phyloP scores from a whole-genome alignment of 768 basidiomycete species.

The Lentinula edodes region DNA sequence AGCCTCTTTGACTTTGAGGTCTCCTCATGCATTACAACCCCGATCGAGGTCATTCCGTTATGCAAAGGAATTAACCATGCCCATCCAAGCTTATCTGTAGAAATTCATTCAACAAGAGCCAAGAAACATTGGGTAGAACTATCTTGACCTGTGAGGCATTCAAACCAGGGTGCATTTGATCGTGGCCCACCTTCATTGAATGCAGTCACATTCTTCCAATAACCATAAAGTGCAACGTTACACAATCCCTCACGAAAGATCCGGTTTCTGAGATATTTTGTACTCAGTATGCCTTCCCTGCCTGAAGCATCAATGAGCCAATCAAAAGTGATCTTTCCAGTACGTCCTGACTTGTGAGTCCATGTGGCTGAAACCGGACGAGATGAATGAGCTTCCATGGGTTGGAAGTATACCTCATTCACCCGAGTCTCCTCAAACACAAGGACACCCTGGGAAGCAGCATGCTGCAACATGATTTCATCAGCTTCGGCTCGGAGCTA shows the following conservation, averaged over 20 bases:
- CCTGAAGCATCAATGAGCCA: constrained; percentile 75
- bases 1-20: too few relatives aligned
- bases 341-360: constrained; percentile 14
- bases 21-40: constrained; percentile 57
- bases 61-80: constrained; percentile 69
- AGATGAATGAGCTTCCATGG: constrained; percentile 4
- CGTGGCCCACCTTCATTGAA: too few relatives aligned
- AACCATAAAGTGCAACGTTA: constrained; percentile 76
- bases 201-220: too few relatives aligned
- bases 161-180: too few relatives aligned
- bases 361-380: constrained; percentile 52
- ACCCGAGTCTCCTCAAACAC: constrained; percentile 54
- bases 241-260: constrained; percentile 61
- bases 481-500: constrained; percentile 62
- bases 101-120: too few relatives aligned
- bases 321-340: constrained; percentile 53
- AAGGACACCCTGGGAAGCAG: constrained; percentile 41
- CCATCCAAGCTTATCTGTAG: constrained; percentile 60
- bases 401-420: constrained; percentile 38
- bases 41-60: constrained; percentile 56
- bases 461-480: constrained; percentile 49
- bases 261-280: constrained; percentile 63
- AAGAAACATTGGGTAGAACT: too few relatives aligned
- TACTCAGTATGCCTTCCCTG: constrained; percentile 63
- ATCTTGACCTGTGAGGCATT: too few relatives aligned